These are phyloP conservation scores for Amyloporia xantha DNA, from an alignment of 768 basidiomycete species.

Conservation along the genomic window DNA sequence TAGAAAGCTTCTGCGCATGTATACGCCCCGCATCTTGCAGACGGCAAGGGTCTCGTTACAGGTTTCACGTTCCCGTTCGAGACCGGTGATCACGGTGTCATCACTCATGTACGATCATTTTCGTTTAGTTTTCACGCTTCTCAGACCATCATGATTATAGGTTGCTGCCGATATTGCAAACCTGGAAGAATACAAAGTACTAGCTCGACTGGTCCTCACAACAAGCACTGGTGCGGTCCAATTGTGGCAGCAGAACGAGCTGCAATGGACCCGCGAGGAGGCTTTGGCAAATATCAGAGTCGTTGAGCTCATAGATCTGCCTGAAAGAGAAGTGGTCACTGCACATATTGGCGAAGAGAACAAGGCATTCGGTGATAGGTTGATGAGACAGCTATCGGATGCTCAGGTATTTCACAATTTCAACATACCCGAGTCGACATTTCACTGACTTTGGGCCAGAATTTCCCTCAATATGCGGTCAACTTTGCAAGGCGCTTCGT, in stretches of 20 bases:
- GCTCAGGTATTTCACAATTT: slow-evolving; percentile 53
- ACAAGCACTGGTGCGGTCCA: slow-evolving; percentile 77
- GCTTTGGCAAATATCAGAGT: slow-evolving; percentile 55
- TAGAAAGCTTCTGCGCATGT: slow-evolving; percentile 54
- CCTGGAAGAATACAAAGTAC: slow-evolving; percentile 28
- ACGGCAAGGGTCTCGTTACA: slow-evolving; percentile 39
- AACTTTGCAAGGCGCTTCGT: slow-evolving; percentile 68
- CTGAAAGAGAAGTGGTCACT: slow-evolving; percentile 43
- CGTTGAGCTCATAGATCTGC: slow-evolving; percentile 73
- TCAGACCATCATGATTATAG: slow-evolving; percentile 25
- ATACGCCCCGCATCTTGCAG: slow-evolving; percentile 41
- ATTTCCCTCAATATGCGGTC: slow-evolving; percentile 62
- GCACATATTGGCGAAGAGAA: slow-evolving; percentile 25
- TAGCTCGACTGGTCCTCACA: slow-evolving; percentile 45
- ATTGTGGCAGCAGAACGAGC: slow-evolving; percentile 54
- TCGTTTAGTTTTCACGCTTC: slow-evolving; percentile 1
- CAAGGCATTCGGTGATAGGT: slow-evolving; percentile 45
- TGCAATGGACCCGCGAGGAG: slow-evolving; percentile 81
- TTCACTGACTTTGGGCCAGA: no score
- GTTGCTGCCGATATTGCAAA: slow-evolving; percentile 47
- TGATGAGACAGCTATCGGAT: slow-evolving; percentile 52
- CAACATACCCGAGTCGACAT: background rate
- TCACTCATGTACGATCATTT: slow-evolving; percentile 48
- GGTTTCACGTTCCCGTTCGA: slow-evolving; percentile 62
- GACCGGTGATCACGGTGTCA: slow-evolving; percentile 55